Conservation (phyloP, 1,139 yeast species). For the Protomyces lactucae-debilis region DNA sequence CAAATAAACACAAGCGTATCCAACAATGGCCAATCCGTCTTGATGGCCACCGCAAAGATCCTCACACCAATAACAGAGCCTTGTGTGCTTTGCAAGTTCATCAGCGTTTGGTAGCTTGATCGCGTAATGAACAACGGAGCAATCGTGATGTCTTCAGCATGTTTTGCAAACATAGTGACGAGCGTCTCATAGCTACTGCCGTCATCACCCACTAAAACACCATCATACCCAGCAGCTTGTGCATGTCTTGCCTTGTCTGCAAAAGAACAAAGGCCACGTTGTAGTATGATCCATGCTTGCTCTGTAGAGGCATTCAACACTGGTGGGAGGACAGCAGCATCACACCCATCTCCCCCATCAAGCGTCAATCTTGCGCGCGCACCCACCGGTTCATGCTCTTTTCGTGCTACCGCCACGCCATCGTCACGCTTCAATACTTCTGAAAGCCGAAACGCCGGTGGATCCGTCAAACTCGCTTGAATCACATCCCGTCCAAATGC, state of each 20-base stretch:
- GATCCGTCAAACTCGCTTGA: conserved; percentile 13
- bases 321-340: background rate
- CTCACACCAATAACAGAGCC: background rate
- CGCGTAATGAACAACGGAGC: conserved; percentile 43
- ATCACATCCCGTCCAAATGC: conserved; percentile 40
- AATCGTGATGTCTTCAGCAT: conserved; percentile 37
- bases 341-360: background rate
- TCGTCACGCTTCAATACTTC: no score
- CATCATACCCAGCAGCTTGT: conserved; percentile 43
- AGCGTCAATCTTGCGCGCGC: background rate
- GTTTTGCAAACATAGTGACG: conserved; percentile 41
- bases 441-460: background rate
- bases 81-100: background rate
- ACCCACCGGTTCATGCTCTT: background rate
- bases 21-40: conserved; percentile 37
- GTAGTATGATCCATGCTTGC: conserved; percentile 40
- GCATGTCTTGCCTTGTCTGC: conserved; percentile 41
- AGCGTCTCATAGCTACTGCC: conserved; percentile 37
- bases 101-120: conserved; percentile 38
- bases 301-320: conserved; percentile 1
- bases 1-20: conserved; percentile 42
- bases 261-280: conserved; percentile 43
- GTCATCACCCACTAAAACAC: conserved; percentile 45
- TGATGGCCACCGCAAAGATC: conserved; percentile 26
- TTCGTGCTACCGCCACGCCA: no score